phyloP scores from a whole-genome alignment of 331 rosid species.

The Quercus lobata region DNA sequence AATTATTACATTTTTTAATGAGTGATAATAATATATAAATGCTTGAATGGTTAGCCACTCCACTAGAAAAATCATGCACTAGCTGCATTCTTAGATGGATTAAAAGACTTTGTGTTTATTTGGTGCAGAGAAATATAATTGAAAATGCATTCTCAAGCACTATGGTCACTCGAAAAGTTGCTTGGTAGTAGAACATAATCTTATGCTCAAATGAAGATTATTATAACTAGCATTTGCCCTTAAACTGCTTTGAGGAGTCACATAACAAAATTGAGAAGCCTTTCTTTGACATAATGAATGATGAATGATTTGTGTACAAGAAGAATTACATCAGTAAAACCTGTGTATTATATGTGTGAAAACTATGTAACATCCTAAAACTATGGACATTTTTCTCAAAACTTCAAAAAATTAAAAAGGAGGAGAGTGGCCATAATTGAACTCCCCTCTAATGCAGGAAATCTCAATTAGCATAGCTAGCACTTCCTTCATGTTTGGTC shows the following conservation, averaged over 20 bases:
- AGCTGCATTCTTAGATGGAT: too few relatives aligned
- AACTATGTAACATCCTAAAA: conserved; percentile 21
- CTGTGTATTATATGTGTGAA: conserved; percentile 17
- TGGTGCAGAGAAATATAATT: too few relatives aligned
- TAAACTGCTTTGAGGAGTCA: background rate
- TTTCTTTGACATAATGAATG: conserved; percentile 27
- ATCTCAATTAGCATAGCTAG: conserved; percentile 53
- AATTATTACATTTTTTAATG: too few relatives aligned
- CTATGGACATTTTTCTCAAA: conserved; percentile 21
- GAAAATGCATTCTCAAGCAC: too few relatives aligned
- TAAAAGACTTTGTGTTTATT: too few relatives aligned
- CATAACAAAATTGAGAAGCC: conserved; percentile 22
- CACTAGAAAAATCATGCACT: too few relatives aligned
- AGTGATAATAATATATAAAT: too few relatives aligned
- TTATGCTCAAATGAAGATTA: too few relatives aligned
- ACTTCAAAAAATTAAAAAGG: conserved; percentile 17
- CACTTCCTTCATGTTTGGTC: conserved; percentile 97
- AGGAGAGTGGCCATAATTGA: conserved; percentile 30
- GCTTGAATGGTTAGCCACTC: too few relatives aligned
- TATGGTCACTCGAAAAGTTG: too few relatives aligned
- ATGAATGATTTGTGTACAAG: conserved; percentile 41
- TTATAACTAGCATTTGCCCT: too few relatives aligned
- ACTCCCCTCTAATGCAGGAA: conserved; percentile 26
- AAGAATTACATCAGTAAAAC: conserved; percentile 20
- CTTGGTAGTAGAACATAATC: too few relatives aligned